phyloP scores from a whole-genome alignment of 306 rosid genomes.

The Delonix regia region DNA sequence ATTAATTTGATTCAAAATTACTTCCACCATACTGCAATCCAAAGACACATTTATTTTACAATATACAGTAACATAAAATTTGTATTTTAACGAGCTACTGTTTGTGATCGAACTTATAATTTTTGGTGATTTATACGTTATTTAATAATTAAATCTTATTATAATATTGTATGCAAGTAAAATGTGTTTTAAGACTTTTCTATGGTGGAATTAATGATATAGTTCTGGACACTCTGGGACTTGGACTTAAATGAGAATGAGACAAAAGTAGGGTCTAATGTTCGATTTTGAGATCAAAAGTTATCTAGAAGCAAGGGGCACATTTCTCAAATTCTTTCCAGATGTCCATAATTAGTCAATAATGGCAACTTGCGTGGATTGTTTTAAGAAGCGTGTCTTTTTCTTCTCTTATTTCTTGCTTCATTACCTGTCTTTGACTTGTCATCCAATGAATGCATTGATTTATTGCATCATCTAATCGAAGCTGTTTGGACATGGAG shows the following conservation, averaged over 20 bases:
- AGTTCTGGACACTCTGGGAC: neutral
- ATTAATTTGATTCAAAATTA: no score
- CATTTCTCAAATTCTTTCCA: neutral
- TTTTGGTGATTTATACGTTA: no score
- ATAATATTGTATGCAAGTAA: no score
- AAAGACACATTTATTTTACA: no score
- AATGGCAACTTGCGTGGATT: neutral
- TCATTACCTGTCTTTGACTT: neutral
- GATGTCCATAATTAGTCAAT: neutral
- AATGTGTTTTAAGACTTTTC: no score
- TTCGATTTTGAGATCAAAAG: constrained; percentile 21
- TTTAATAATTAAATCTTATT: no score
- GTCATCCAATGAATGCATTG: neutral
- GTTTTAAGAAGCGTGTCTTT: neutral
- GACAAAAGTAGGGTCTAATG: neutral
- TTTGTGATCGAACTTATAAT: no score
- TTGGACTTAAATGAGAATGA: neutral
- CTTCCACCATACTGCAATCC: no score
- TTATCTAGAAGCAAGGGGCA: constrained; percentile 27
- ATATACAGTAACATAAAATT: no score
- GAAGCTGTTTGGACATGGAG: neutral
- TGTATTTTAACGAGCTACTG: no score
- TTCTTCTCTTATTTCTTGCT: neutral
- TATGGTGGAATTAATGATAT: no score
- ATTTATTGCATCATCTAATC: neutral